Percentiles rank a stretch among this genome's conserved stretches.
These are phyloP conservation scores for Boletus eberwhitei DNA, from an alignment of 768 basidiomycete genomes.

Conservation along the genomic window DNA sequence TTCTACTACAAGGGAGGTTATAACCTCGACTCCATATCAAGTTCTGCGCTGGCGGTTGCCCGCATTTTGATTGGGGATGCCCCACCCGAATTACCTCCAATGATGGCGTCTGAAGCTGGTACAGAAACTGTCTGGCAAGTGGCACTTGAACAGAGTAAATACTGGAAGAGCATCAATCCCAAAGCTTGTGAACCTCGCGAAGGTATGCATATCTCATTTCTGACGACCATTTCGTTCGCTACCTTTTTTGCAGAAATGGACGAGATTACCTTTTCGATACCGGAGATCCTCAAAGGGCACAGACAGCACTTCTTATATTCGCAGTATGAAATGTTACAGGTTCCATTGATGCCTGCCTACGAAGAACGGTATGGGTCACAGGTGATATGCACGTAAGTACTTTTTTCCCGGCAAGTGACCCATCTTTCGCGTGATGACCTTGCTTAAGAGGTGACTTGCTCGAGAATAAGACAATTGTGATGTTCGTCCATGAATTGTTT, in stretches of 20 bases:
- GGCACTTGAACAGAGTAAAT: slow-evolving; percentile 80
- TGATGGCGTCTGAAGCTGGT: slow-evolving; percentile 74
- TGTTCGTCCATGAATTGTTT: slow-evolving; percentile 96
- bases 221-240: not conserved
- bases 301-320: slow-evolving; percentile 79
- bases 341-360: slow-evolving; percentile 72
- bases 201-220: slow-evolving; percentile 41
- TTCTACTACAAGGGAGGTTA: slow-evolving; percentile 76
- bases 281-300: slow-evolving; percentile 86
- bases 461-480: slow-evolving; percentile 69
- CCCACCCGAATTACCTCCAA: slow-evolving; percentile 68
- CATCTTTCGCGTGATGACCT: slow-evolving; percentile 1
- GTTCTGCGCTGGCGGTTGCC: slow-evolving; percentile 84
- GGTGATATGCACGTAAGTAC: slow-evolving; percentile 83
- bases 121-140: slow-evolving; percentile 91
- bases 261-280: slow-evolving; percentile 61
- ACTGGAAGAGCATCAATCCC: slow-evolving; percentile 86
- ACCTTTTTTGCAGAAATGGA: slow-evolving; percentile 47
- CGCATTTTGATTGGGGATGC: slow-evolving; percentile 86
- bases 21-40: slow-evolving; percentile 84
- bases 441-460: slow-evolving; percentile 67
- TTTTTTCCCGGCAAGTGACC: not conserved
- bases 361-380: slow-evolving; percentile 77
- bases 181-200: slow-evolving; percentile 80
- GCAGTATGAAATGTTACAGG: slow-evolving; percentile 73